Evolutionary conservation across 78 protist genomes (phyloP).

Genomic region (Corallochytrium limacisporum): DNA sequence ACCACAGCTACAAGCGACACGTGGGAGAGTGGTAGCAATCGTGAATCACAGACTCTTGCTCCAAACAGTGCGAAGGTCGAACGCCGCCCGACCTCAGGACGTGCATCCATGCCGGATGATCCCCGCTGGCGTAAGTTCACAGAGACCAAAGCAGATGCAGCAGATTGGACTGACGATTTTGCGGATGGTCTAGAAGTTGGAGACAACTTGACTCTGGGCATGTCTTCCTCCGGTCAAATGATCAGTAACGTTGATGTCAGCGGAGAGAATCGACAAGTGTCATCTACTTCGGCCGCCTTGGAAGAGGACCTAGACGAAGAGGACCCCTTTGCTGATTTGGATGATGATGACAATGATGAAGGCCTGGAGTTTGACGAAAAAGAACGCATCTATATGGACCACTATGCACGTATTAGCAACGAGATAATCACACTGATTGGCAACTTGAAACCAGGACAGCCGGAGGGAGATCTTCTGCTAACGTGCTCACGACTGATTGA

Average conservation of each 20-base stretch:
- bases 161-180: conserved; percentile 45
- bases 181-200: conserved; percentile 29
- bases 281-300: neutral
- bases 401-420: conserved; percentile 33
- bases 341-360: too few relatives aligned
- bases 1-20: too few relatives aligned
- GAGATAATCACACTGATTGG: conserved; percentile 36
- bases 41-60: too few relatives aligned
- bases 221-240: neutral
- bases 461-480: neutral
- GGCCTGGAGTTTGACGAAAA: conserved; percentile 27
- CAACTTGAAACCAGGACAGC: conserved; percentile 21
- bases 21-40: too few relatives aligned
- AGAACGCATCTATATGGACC: conserved; percentile 26
- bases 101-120: too few relatives aligned
- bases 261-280: neutral
- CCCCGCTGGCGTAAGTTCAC: too few relatives aligned
- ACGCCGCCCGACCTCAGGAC: too few relatives aligned
- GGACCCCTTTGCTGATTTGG: conserved; percentile 27
- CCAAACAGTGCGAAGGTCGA: too few relatives aligned
- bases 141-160: conserved; percentile 11
- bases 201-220: neutral
- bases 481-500: neutral
- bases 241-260: conserved; percentile 6
- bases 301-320: conserved; percentile 54